These are phyloP conservation scores for Sapria himalayana DNA, from an alignment of 345 rosid species.

Conservation along the genomic window DNA sequence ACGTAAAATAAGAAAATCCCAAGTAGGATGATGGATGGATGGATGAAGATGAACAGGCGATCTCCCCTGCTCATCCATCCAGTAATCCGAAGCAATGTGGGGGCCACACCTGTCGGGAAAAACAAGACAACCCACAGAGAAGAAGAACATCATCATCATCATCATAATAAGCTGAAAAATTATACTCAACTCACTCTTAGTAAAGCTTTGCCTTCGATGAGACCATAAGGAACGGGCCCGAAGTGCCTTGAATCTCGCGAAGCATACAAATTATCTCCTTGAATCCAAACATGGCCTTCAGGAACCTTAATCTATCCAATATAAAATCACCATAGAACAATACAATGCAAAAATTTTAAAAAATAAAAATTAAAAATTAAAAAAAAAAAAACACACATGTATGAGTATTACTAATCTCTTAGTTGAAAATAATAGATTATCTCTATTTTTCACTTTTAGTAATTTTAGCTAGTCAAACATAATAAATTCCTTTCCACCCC, in stretches of 20 bases:
- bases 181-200: conserved; percentile 48
- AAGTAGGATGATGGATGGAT: too few species aligned
- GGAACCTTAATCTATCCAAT: conserved; percentile 44
- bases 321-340: neutral
- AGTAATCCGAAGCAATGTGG: conserved; percentile 33
- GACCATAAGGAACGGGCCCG: conserved; percentile 66
- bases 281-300: conserved; percentile 79
- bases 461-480: too few species aligned
- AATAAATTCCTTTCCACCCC: too few species aligned
- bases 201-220: conserved; percentile 55
- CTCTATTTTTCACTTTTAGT: too few species aligned
- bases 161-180: neutral
- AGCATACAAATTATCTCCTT: conserved; percentile 64
- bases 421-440: too few species aligned
- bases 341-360: neutral
- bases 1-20: too few species aligned
- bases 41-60: too few species aligned
- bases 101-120: conserved; percentile 42
- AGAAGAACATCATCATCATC: neutral
- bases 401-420: too few species aligned
- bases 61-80: conserved; percentile 10
- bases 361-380: too few species aligned
- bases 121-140: neutral
- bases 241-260: conserved; percentile 55
- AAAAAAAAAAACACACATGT: too few species aligned